A percentile compares a stretch with the other conserved stretches of the same genome.
phyloP scores from a whole-genome alignment of 1,284 basidiomycete genomes.

The Ceratobasidium papillatum region DNA sequence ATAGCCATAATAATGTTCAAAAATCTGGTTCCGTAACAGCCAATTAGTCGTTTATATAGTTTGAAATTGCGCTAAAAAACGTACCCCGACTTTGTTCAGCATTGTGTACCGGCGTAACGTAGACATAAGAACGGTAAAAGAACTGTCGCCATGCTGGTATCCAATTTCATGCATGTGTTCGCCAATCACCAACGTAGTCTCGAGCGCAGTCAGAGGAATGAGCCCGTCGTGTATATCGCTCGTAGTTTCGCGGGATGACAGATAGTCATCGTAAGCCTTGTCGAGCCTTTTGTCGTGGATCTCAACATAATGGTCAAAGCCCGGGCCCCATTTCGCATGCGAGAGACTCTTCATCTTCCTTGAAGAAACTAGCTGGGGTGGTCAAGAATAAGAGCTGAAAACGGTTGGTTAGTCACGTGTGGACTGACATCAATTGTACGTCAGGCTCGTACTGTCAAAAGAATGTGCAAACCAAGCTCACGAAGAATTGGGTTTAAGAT shows the following conservation, averaged over 20 bases:
- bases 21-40: background rate
- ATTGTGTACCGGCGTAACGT: constrained; percentile 6
- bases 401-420: too few relatives aligned
- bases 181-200: constrained; percentile 4
- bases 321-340: constrained; percentile 5
- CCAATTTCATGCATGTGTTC: constrained; percentile 29
- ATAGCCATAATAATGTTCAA: constrained; percentile 16
- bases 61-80: background rate
- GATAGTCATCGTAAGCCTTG: constrained; percentile 14
- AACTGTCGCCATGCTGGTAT: constrained; percentile 3
- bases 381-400: background rate
- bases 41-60: background rate
- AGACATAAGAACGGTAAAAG: background rate
- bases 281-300: background rate
- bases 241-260: background rate
- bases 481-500: too few relatives aligned
- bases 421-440: too few relatives aligned
- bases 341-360: background rate
- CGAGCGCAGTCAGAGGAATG: constrained; percentile 4
- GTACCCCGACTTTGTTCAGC: constrained; percentile 1
- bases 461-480: too few relatives aligned
- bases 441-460: too few relatives aligned
- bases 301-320: background rate
- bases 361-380: background rate
- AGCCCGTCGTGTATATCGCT: background rate